Evolutionary conservation across 2,329 filamentous ascomycete species (phyloP), one percentile per base, ranked within the genome.

Genomic region (Chalaropsis ovoidea): DNA sequence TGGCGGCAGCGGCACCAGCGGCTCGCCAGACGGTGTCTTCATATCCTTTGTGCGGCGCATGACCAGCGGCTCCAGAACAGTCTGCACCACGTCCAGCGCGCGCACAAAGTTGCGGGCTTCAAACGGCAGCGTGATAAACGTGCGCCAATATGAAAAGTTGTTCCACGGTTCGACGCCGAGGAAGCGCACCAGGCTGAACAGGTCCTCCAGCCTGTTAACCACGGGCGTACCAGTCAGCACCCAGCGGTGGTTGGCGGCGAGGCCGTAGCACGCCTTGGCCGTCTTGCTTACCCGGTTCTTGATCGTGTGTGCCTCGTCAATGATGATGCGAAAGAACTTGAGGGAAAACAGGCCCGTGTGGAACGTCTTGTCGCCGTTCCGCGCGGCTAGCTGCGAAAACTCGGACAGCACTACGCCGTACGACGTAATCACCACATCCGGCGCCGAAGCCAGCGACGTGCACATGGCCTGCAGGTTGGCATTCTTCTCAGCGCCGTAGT

Each of bases 91-190:
- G 72, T 97, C 94, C 7, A 99, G 80, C 0, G 94, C 94, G 3
- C 92, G 86, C 70, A 96, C 85, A 72, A 95, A 96, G 69, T 99
- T 89, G 70, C 94, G 94, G 0, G 90, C 93, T 74, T 99, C 94
- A 69, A 99, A 99, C 0, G 94, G 94, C 0, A 95, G 87, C 0
- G 94, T 99, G 72, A 99, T 97, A 74, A 99, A 99, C 0, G 94
- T 97, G 73, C 92, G 92, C 94, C 94, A 99, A 76, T 96, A 99
- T 0, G 92, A 96, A 74, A 99, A 99, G 74, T 97, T 97, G 72
- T 88, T 94, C 94, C 94, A 99, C 0, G 94, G 94, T 73, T 97
- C 93, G 3, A 99, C 94, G 66, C 90, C 86, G 11, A 99, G 78
- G 76, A 97, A 99, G 2, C 90, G 86, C 13, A 97, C 90, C 45